A percentile compares a stretch with the other conserved stretches of the same genome.
These are phyloP conservation scores for Phialemoniopsis sp. DNA, from an alignment of 2,329 filamentous ascomycete species.

Conservation along the genomic window DNA sequence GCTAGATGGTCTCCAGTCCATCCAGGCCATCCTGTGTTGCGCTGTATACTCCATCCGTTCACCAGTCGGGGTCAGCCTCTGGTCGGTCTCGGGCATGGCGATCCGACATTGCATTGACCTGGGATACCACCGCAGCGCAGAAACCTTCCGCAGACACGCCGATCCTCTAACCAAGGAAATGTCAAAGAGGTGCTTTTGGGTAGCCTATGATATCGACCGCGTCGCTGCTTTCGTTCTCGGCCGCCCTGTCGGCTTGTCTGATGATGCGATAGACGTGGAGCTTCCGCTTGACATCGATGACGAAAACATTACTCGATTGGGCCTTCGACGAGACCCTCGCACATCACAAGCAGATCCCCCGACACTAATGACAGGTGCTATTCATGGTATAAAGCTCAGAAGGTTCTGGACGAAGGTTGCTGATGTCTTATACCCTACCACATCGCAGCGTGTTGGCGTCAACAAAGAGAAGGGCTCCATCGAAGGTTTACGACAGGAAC, in stretches of 20 bases:
- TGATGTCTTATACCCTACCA: slow-evolving; percentile 15
- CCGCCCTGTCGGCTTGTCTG: slow-evolving; percentile 17
- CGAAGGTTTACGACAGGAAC: slow-evolving; percentile 14
- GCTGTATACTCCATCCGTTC: slow-evolving; percentile 25
- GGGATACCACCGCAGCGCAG: slow-evolving; percentile 20
- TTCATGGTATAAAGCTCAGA: slow-evolving; percentile 22
- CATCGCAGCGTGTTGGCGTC: background rate
- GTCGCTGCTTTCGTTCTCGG: slow-evolving; percentile 16
- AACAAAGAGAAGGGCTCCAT: slow-evolving; percentile 5
- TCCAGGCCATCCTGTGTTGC: slow-evolving; percentile 24
- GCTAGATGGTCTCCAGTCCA: slow-evolving; percentile 21
- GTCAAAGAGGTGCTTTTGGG: slow-evolving; percentile 20
- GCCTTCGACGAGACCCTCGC: slow-evolving; percentile 13
- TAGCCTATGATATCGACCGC: slow-evolving; percentile 17
- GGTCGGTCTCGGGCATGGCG: slow-evolving; percentile 22
- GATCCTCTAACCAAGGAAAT: slow-evolving; percentile 14
- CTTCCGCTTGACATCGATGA: slow-evolving; percentile 23
- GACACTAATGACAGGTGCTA: slow-evolving; percentile 21
- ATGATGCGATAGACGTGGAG: slow-evolving; percentile 22
- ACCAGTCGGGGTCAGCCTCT: slow-evolving; percentile 18
- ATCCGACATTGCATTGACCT: slow-evolving; percentile 25
- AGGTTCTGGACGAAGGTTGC: slow-evolving; percentile 21
- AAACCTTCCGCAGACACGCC: slow-evolving; percentile 3
- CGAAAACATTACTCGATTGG: slow-evolving; percentile 15
- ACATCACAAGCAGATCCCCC: slow-evolving; percentile 7